Conservation (phyloP, 2,329 filamentous ascomycete genomes). For the Ophiostoma populinum region DNA sequence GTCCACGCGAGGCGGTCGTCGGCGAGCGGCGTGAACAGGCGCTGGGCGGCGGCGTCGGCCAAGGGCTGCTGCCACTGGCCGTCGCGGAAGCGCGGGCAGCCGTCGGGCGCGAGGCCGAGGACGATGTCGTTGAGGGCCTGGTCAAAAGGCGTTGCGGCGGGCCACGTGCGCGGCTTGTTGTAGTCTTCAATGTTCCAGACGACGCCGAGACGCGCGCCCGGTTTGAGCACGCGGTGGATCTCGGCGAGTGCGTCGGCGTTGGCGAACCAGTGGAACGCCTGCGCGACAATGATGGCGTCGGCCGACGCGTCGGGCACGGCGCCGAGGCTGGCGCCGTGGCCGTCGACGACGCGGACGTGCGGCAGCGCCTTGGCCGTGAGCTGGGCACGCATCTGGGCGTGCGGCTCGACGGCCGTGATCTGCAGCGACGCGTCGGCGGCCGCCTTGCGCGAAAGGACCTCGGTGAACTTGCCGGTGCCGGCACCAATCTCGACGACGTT, state of each 20-base stretch:
- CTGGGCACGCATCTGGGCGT: constrained; percentile 45
- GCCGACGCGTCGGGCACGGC: constrained; percentile 38
- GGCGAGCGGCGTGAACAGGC: constrained; percentile 42
- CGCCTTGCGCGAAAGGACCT: constrained; percentile 32
- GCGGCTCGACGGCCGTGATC: constrained; percentile 41
- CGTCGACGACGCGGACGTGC: constrained; percentile 36
- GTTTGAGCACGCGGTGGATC: constrained; percentile 46
- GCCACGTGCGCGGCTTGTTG: constrained; percentile 42
- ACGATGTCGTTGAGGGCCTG: constrained; percentile 41
- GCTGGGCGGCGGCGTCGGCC: constrained; percentile 23
- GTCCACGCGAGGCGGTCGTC: constrained; percentile 39
- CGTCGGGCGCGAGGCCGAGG: constrained; percentile 33
- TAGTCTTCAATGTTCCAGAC: constrained; percentile 66
- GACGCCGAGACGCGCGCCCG: constrained; percentile 41
- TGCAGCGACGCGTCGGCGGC: constrained; percentile 23
- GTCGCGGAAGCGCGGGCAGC: constrained; percentile 47
- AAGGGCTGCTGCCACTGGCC: constrained; percentile 47
- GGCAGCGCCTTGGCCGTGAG: constrained; percentile 39
- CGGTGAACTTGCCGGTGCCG: constrained; percentile 20
- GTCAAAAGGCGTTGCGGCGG: constrained; percentile 42
- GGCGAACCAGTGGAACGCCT: constrained; percentile 52
- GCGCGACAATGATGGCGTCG: constrained; percentile 49
- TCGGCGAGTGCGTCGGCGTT: constrained; percentile 43
- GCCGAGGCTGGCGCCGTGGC: constrained; percentile 39
- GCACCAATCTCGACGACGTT: constrained; percentile 16